A percentile compares a stretch with the other conserved stretches of the same genome.
phyloP scores from a whole-genome alignment of 1,284 basidiomycete genomes.

The Coriolopsis trogii region DNA sequence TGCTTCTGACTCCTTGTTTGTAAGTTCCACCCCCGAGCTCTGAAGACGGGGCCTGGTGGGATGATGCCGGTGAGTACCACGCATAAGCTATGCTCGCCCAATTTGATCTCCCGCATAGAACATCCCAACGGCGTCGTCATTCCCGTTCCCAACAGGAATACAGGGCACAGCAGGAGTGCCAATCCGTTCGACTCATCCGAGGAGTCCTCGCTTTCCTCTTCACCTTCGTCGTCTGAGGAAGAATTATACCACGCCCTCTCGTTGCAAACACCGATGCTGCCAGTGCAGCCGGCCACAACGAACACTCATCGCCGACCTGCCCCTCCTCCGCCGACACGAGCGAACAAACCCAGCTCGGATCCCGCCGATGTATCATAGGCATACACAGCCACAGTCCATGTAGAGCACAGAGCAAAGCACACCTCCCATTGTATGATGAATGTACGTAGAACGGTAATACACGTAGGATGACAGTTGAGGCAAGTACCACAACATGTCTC shows the following conservation, averaged over 20 bases:
- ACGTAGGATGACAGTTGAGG: too few relatives aligned
- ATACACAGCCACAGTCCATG: conserved; percentile 4
- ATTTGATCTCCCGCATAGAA: conserved; percentile 41
- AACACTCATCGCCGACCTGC: conserved; percentile 29
- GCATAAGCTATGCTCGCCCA: conserved; percentile 2
- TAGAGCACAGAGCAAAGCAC: conserved; percentile 13
- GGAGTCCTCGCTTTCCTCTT: conserved; percentile 67
- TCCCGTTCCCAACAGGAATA: conserved; percentile 41
- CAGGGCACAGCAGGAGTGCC: conserved; percentile 36
- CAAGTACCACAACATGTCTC: too few relatives aligned
- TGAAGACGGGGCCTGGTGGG: conserved; percentile 79
- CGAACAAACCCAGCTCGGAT: conserved; percentile 19
- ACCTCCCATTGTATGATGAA: background rate
- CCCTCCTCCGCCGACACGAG: conserved; percentile 40
- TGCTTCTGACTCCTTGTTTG: background rate
- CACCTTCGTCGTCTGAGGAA: conserved; percentile 81
- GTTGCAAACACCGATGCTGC: conserved; percentile 60
- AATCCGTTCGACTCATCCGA: conserved; percentile 75
- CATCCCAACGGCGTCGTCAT: conserved; percentile 66
- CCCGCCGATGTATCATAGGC: conserved; percentile 9
- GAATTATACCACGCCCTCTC: conserved; percentile 67
- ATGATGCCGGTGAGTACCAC: conserved; percentile 54
- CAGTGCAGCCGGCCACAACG: conserved; percentile 32
- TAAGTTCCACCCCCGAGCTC: conserved; percentile 77
- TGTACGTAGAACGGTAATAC: background rate